Evolutionary conservation across 768 basidiomycete species (phyloP).

Genomic region (Collybia sp.): DNA sequence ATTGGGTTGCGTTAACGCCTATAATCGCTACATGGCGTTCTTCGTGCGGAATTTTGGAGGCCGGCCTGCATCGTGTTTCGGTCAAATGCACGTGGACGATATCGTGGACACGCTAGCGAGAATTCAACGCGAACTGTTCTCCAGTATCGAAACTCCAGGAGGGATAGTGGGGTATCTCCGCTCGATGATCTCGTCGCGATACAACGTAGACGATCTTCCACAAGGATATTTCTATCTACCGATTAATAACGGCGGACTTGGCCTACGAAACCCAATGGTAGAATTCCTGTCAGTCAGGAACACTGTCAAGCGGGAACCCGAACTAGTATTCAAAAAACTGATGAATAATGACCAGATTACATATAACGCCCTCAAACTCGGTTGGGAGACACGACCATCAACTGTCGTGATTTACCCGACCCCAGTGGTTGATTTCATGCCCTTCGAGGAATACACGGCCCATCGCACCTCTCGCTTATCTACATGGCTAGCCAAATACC

Average conservation of each 20-base stretch:
- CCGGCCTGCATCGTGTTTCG: conserved; percentile 27
- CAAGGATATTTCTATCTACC: conserved; percentile 38
- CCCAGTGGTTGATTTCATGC: conserved; percentile 15
- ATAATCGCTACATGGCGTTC: conserved; percentile 36
- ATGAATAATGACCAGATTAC: conserved; percentile 1
- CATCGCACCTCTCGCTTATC: conserved; percentile 16
- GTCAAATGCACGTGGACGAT: conserved; percentile 23
- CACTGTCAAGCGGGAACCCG: background rate
- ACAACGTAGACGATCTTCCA: conserved; percentile 27
- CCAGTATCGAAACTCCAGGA: conserved; percentile 6
- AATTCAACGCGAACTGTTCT: conserved; percentile 29
- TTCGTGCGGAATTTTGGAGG: conserved; percentile 31
- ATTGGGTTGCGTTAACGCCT: conserved; percentile 32
- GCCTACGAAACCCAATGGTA: conserved; percentile 24
- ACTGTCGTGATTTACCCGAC: background rate
- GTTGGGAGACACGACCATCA: background rate
- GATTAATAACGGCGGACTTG: conserved; percentile 29
- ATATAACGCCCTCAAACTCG: background rate
- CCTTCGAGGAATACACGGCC: conserved; percentile 21
- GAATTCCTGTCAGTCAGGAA: conserved; percentile 14
- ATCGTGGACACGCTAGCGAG: conserved; percentile 24
- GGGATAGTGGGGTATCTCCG: conserved; percentile 18
- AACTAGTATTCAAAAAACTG: conserved; percentile 1
- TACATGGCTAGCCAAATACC: conserved; percentile 19
- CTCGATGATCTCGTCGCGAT: conserved; percentile 14